A percentile compares a stretch with the other conserved stretches of the same genome.
Evolutionary conservation across 2,329 filamentous ascomycete genomes (phyloP).

Genomic region (Clonostachys solani): DNA sequence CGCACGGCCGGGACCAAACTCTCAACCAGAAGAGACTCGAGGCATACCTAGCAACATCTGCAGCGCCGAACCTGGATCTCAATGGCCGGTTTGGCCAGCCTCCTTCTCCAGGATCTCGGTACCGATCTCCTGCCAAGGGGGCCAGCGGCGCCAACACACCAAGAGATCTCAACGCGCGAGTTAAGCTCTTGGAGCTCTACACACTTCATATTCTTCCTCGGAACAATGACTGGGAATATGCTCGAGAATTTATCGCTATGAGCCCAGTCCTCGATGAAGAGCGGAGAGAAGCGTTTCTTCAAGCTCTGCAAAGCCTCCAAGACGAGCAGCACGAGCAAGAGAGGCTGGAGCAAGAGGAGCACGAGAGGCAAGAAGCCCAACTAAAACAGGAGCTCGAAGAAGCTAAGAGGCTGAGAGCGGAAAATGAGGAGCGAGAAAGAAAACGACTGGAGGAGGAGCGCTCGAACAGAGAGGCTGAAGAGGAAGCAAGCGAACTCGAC

Average conservation of each 20-base stretch:
- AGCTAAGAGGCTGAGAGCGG: slow-evolving; percentile 46
- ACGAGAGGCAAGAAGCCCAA: slow-evolving; percentile 50
- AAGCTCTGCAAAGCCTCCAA: slow-evolving; percentile 77
- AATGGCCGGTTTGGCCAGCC: slow-evolving; percentile 54
- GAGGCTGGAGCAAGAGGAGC: slow-evolving; percentile 57
- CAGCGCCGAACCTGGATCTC: slow-evolving; percentile 69
- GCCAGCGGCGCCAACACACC: slow-evolving; percentile 73
- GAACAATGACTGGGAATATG: slow-evolving; percentile 96
- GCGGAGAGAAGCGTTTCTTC: slow-evolving; percentile 80
- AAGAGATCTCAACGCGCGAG: slow-evolving; percentile 74
- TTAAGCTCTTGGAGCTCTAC: slow-evolving; percentile 93
- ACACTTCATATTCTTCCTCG: slow-evolving; percentile 90
- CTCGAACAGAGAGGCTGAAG: slow-evolving; percentile 32
- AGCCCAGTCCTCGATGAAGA: slow-evolving; percentile 90
- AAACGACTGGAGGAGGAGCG: slow-evolving; percentile 51
- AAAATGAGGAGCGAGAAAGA: slow-evolving; percentile 54
- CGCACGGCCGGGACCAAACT: slow-evolving; percentile 80
- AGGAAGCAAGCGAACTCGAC: slow-evolving; percentile 55
- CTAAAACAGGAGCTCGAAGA: slow-evolving; percentile 54
- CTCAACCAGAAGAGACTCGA: slow-evolving; percentile 87
- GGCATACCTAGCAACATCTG: slow-evolving; percentile 77
- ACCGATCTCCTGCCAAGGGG: slow-evolving; percentile 40
- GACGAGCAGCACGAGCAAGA: slow-evolving; percentile 79
- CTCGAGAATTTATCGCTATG: slow-evolving; percentile 82
- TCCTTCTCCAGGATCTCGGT: slow-evolving; percentile 28